Base-by-base conservation (phyloP, 768 basidiomycete species). In the Cystobasidium onofrii region DNA sequence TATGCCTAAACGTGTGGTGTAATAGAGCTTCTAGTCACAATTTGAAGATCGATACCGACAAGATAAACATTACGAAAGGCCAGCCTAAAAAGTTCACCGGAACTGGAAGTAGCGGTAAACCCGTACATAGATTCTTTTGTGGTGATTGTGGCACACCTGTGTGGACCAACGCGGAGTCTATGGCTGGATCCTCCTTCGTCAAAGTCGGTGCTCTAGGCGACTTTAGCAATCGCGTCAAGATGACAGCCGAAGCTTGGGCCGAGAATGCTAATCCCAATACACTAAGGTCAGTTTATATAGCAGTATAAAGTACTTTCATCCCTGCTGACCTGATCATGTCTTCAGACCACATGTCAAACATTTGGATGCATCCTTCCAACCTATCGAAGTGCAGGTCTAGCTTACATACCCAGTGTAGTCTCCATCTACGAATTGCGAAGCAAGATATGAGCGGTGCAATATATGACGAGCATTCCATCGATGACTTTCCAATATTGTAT, bases 41-140 rank as follows among this genome's bases (percentile, higher is more conserved):
- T 18, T 23, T 39, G 50, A 36, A 46, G 54, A 34, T 43, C 18
- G 29, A 31, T 23, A 41, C 43, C 31, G 25, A 31, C n/a, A 25
- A 54, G 9, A 1, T 41, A 9, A 20, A 12, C 20, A 3, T 23
- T 27, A 60, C 52, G 13, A 31, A 60, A 25, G 69, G 69, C 7
- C 17, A 55, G 29, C 69, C 54, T 9, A 60, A 46, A 29, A 25
- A 54, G 25, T 46, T 43, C 33, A 46, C 41, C 39, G 43, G 31
- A 7, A 67, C 33, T 18, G 50, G 46, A n/a, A 55, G 44, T 20
- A 60, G 52, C 34, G 73, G 73, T 54, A 74, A 67, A 23, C 17
- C 64, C 12, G 63, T 74, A 12, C 44, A 54, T 17, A 64, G 73
- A 31, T 54, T 65, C 64, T 74, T 74, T 62, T 74, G 73, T 25